These are phyloP conservation scores for Pisolithus marmoratus DNA, from an alignment of 768 basidiomycete genomes.

Conservation along the genomic window DNA sequence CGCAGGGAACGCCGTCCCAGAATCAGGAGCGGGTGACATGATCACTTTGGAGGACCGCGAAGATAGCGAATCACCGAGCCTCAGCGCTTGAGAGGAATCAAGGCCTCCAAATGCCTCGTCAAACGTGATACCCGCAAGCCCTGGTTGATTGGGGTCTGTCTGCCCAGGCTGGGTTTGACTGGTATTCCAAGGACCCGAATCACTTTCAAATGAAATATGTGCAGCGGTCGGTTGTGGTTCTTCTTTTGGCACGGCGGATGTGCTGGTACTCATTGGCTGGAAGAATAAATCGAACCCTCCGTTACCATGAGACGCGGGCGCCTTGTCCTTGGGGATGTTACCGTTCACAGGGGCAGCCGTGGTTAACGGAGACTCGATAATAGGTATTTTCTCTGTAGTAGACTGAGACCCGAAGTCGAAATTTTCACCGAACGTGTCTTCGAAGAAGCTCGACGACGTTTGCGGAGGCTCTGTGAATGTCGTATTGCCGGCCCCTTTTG, in stretches of 20 bases:
- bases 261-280: constrained; percentile 9
- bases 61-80: constrained; percentile 35
- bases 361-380: constrained; percentile 23
- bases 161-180: constrained; percentile 13
- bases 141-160: constrained; percentile 6
- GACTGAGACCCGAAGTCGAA: constrained; percentile 49
- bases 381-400: constrained; percentile 30
- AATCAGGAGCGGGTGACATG: constrained; percentile 10
- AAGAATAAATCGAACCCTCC: constrained; percentile 8
- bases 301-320: constrained; percentile 4
- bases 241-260: constrained; percentile 9
- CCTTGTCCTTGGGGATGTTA: constrained; percentile 7
- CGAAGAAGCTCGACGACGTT: constrained; percentile 47
- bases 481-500: constrained; percentile 65
- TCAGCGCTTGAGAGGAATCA: constrained; percentile 32
- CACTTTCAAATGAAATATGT: constrained; percentile 41
- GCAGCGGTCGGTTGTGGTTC: constrained; percentile 12
- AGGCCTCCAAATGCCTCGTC: constrained; percentile 55
- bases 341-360: constrained; percentile 22
- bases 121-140: constrained; percentile 31
- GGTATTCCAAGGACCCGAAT: constrained; percentile 22
- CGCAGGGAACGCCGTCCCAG: constrained; percentile 30
- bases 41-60: constrained; percentile 30
- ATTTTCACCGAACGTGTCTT: constrained; percentile 55
- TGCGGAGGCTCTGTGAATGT: constrained; percentile 33